Base-by-base conservation (phyloP, 2,329 filamentous ascomycete species). In the Knufia fluminis region DNA sequence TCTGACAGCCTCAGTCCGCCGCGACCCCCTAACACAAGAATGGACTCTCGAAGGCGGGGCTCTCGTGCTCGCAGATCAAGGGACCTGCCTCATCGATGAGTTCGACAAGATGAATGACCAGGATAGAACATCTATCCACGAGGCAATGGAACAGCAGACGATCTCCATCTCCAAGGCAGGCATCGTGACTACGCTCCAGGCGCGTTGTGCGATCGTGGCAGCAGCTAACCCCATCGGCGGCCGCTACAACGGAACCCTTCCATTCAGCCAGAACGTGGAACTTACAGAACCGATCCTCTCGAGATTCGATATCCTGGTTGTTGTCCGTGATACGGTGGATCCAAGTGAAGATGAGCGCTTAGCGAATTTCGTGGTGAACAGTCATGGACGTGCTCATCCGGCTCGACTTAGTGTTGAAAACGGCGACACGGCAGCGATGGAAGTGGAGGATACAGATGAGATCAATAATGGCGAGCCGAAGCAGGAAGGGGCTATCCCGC, bases 31-130 rank as follows among this genome's bases (percentile, higher is more conserved):
- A 64, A 98, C 92, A 1, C 86, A 85, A 65, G 92, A 98, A 69
- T 98, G 92, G 91, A 97, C 92, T 4, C 74, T 98, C 2, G 92
- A 98, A 70, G 92, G 92, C 55, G 92, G 92, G 63, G 92, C 92
- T 3, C 76, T 98, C 9, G 92, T 98, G 61, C 79, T 98, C 49
- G 92, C 92, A 14, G 92, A 98, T 66, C 85, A 87, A 57, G 92
- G 92, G 35, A 95, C 88, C 14, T 97, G 92, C 62, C 75, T 98
- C 24, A 98, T 98, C 55, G 92, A 98, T 61, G 92, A 98, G 69
- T 98, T 98, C 61, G 92, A 98, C 78, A 98, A 98, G 76, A 98
- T 98, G 92, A 97, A 97, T 66, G 92, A 98, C 65, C 89, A 97
- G 64, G 92, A 98, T 67, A 82, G 92, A 57, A 97, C 92, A 1